Conservation (phyloP, 2,329 filamentous ascomycete genomes). For the Trichoderma koningiopsis region DNA sequence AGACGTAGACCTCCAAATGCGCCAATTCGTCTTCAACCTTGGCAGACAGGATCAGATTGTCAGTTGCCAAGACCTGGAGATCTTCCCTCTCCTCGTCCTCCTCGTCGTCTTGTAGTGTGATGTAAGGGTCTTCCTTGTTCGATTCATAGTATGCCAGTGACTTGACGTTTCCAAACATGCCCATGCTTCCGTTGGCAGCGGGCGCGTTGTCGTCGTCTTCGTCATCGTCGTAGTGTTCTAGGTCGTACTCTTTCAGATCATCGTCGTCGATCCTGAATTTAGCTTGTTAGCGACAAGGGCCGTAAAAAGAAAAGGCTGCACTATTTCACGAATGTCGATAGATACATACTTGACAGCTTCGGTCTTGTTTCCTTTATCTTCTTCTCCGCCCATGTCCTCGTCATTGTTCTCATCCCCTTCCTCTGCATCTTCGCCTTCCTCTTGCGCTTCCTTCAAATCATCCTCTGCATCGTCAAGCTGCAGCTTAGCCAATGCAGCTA, state of each 20-base stretch:
- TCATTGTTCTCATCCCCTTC: constrained; percentile 26
- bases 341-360: constrained; percentile 44
- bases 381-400: constrained; percentile 33
- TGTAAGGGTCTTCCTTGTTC: constrained; percentile 94
- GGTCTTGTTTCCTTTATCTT: constrained; percentile 6
- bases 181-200: constrained; percentile 68
- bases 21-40: constrained; percentile 97
- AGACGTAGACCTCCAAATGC: constrained; percentile 95
- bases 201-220: constrained; percentile 56
- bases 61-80: constrained; percentile 86
- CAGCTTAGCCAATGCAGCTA: constrained; percentile 72
- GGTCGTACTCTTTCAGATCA: constrained; percentile 92
- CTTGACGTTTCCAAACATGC: constrained; percentile 95
- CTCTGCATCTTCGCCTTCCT: constrained; percentile 31
- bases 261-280: constrained; percentile 67
- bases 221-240: constrained; percentile 96
- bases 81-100: constrained; percentile 89
- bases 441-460: constrained; percentile 74
- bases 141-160: constrained; percentile 91
- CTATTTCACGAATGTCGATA: neutral
- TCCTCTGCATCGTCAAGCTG: constrained; percentile 92
- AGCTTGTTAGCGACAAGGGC: constrained; percentile 27
- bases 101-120: constrained; percentile 75
- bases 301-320: neutral
- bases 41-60: constrained; percentile 89